Conservation (phyloP, 176 grass and related monocot genomes). For the Oryza meridionalis region DNA sequence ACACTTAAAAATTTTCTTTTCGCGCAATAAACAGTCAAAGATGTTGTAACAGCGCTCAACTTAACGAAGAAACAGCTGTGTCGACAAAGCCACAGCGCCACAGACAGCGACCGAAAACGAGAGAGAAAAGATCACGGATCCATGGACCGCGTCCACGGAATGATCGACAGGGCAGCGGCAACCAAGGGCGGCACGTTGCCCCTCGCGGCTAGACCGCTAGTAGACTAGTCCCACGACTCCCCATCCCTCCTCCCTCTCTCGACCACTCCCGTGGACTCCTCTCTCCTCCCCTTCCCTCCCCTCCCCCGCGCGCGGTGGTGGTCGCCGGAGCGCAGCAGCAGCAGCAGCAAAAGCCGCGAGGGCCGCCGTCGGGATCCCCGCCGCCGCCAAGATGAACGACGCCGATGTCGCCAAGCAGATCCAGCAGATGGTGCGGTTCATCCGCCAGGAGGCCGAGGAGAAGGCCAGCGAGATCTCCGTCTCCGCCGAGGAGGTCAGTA, state of each 20-base stretch:
- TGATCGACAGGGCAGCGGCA: conserved; percentile 55
- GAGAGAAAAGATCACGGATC: conserved; percentile 23
- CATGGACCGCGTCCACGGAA: conserved; percentile 47
- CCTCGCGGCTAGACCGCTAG: conserved; percentile 30
- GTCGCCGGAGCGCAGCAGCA: conserved; percentile 39
- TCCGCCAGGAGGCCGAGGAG: conserved; percentile 98
- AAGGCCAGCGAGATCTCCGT: conserved; percentile 99
- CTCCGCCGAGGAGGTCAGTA: conserved; percentile 87
- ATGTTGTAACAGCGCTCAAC: no score
- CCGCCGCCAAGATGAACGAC: conserved; percentile 84
- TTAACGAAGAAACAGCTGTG: neutral
- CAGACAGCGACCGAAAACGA: conserved; percentile 10
- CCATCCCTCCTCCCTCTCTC: conserved; percentile 16
- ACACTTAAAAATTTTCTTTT: no score
- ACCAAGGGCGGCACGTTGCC: conserved; percentile 49
- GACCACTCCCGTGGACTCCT: conserved; percentile 53
- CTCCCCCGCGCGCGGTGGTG: neutral
- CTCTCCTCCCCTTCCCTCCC: neutral
- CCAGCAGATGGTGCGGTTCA: conserved; percentile 99
- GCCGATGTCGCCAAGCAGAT: conserved; percentile 96
- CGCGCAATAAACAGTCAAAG: no score
- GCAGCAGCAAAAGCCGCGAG: conserved; percentile 25
- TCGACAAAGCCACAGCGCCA: neutral
- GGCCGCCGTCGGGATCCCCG: conserved; percentile 47
- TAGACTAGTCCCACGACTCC: conserved; percentile 43